Base-by-base conservation (phyloP, 768 basidiomycete genomes). In the Trichaptum fuscoviolaceum region DNA sequence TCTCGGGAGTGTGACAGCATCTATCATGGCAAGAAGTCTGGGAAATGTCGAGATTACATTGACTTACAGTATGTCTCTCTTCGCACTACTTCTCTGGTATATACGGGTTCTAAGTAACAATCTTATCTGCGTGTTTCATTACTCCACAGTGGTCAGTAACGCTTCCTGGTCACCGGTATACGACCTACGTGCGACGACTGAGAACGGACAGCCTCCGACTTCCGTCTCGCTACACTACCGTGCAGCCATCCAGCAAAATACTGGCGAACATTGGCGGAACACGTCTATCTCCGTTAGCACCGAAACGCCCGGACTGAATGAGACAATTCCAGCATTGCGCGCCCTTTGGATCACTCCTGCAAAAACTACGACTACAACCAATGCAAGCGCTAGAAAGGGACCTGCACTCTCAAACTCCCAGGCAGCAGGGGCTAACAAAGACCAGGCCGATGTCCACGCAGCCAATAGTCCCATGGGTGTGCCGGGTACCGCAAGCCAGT, bases 131-230 rank as follows among this genome's bases (percentile, higher is more conserved):
- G 10, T 12, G 15, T 52, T 5, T 3, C n/a, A n/a, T 52, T 12
- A 5, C 42, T 61, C 24, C 8, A 7, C 15, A 61, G 87, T 86
- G 62, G 86, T 89, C n/a, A 76, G 71, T 62, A 75, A 81, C 35
- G 84, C 82, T 1, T 72, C 72, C 26, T 88, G 86, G 87, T 71
- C 73, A 17, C 83, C 86, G 1, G 79, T 79, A 4, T 88, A 88
- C 69, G 87, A 88, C 67, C 79, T 89, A 0, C 82, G 86, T 66
- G 85, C 86, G 2, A 79, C 77, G 0, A 70, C 24, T 73, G 80
- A 64, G 72, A 77, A 67, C 12, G 83, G 82, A 0, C 78, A 81
- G 65, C 74, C 73, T 5, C 68, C 71, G 2, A 57, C 68, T 15
- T 68, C 66, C 1, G 68, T 70, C 52, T 59, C 5, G 30, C 69